phyloP scores from a whole-genome alignment of 2,329 filamentous ascomycete species.

The Apiospora aurea region DNA sequence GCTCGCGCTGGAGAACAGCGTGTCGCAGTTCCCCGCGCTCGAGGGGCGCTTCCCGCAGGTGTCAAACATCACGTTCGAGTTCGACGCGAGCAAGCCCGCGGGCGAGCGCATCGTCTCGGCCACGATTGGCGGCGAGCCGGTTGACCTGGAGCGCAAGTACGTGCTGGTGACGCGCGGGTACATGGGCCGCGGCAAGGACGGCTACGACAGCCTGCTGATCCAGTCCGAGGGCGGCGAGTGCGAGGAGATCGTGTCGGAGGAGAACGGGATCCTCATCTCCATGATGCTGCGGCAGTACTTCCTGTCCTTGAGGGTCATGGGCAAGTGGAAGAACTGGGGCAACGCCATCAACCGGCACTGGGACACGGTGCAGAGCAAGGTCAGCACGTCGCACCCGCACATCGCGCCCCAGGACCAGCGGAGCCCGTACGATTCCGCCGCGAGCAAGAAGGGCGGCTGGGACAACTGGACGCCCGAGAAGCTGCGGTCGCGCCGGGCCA shows the following conservation, averaged over 20 bases:
- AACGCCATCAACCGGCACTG: slow-evolving; percentile 70
- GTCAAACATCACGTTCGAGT: slow-evolving; percentile 79
- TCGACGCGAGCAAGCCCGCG: slow-evolving; percentile 67
- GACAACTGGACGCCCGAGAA: slow-evolving; percentile 46
- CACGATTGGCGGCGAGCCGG: slow-evolving; percentile 64
- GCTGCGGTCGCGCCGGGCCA: slow-evolving; percentile 44
- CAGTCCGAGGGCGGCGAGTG: slow-evolving; percentile 77
- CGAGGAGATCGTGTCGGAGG: slow-evolving; percentile 82
- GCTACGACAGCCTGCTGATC: slow-evolving; percentile 79
- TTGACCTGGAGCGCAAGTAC: slow-evolving; percentile 72
- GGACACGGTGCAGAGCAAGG: slow-evolving; percentile 66
- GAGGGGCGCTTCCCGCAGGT: slow-evolving; percentile 89
- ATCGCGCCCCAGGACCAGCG: slow-evolving; percentile 44
- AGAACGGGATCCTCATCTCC: slow-evolving; percentile 86
- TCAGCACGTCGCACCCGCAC: slow-evolving; percentile 60
- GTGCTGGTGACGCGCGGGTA: slow-evolving; percentile 83
- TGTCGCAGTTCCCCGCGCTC: slow-evolving; percentile 80
- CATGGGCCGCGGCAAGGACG: slow-evolving; percentile 89
- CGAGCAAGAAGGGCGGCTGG: slow-evolving; percentile 40
- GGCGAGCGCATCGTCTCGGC: slow-evolving; percentile 70
- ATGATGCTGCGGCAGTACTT: slow-evolving; percentile 92
- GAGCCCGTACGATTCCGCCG: slow-evolving; percentile 19
- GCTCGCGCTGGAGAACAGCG: slow-evolving; percentile 84
- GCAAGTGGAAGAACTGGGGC: slow-evolving; percentile 78
- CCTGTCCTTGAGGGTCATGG: slow-evolving; percentile 81